Conservation (phyloP, 2,329 filamentous ascomycete species). For the Mycosphaerella arachidis region DNA sequence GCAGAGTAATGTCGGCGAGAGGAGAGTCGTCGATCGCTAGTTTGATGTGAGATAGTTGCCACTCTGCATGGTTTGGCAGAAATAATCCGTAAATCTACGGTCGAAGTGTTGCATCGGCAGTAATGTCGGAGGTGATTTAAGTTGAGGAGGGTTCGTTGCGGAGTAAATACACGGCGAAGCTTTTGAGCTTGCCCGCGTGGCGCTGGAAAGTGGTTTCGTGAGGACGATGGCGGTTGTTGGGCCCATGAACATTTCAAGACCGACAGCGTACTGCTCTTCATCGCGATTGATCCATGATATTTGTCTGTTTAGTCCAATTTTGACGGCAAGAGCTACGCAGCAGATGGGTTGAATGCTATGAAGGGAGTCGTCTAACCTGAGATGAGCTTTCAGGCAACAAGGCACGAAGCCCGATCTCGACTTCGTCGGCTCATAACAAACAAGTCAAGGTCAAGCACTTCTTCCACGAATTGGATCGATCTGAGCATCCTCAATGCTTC, state of each 20-base stretch:
- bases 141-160: constrained; percentile 4
- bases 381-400: too few relatives aligned
- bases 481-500: too few relatives aligned
- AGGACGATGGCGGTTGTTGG: not conserved
- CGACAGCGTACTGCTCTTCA: not conserved
- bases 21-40: not conserved
- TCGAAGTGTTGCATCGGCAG: not conserved
- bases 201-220: not conserved
- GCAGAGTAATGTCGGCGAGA: not conserved
- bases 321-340: not conserved
- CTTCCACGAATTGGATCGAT: too few relatives aligned
- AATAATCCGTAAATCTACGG: not conserved
- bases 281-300: not conserved
- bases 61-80: constrained; percentile 4
- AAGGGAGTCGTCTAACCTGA: too few relatives aligned
- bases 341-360: too few relatives aligned
- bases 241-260: not conserved
- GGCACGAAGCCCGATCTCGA: too few relatives aligned
- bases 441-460: too few relatives aligned
- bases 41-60: not conserved
- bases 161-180: not conserved
- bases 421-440: too few relatives aligned
- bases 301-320: not conserved
- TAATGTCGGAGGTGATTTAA: constrained; percentile 1
- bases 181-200: not conserved